Conservation (phyloP, 2,329 filamentous ascomycete genomes). For the Fusarium gaditjirri region DNA sequence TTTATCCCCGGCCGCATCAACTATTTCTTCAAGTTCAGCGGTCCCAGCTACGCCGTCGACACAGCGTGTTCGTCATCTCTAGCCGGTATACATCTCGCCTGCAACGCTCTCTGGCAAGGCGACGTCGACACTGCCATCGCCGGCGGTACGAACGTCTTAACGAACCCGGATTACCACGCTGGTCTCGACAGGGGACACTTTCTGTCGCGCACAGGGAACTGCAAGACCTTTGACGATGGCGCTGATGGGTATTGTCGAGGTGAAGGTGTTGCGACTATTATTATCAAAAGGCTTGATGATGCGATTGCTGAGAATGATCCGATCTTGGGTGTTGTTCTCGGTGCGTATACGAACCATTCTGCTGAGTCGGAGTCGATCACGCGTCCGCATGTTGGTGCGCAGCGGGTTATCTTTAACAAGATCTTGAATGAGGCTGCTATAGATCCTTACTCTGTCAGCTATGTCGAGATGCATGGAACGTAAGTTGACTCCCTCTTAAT, state of each 20-base stretch:
- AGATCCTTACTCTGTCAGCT: conserved; percentile 80
- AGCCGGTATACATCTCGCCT: conserved; percentile 75
- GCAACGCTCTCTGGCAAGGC: conserved; percentile 73
- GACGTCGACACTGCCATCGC: conserved; percentile 86
- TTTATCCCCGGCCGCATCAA: conserved; percentile 72
- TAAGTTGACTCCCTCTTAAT: background rate
- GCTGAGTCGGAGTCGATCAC: conserved; percentile 78
- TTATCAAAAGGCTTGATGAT: conserved; percentile 63
- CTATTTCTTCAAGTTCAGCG: conserved; percentile 81
- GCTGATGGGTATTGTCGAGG: conserved; percentile 69
- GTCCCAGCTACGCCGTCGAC: conserved; percentile 77
- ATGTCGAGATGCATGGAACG: conserved; percentile 87
- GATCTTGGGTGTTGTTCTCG: conserved; percentile 71
- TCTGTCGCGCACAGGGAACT: conserved; percentile 59
- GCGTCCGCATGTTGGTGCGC: conserved; percentile 72
- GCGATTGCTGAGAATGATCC: conserved; percentile 68
- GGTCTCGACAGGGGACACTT: conserved; percentile 74
- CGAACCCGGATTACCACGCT: conserved; percentile 73
- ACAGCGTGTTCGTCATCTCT: conserved; percentile 83
- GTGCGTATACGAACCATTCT: conserved; percentile 76
- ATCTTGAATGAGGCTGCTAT: conserved; percentile 78
- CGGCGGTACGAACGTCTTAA: conserved; percentile 77
- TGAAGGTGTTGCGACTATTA: conserved; percentile 59
- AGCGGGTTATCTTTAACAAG: conserved; percentile 69
- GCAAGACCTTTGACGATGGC: conserved; percentile 64